Conservation (phyloP, 2,329 filamentous ascomycete species). For the Cryphonectria japonica region DNA sequence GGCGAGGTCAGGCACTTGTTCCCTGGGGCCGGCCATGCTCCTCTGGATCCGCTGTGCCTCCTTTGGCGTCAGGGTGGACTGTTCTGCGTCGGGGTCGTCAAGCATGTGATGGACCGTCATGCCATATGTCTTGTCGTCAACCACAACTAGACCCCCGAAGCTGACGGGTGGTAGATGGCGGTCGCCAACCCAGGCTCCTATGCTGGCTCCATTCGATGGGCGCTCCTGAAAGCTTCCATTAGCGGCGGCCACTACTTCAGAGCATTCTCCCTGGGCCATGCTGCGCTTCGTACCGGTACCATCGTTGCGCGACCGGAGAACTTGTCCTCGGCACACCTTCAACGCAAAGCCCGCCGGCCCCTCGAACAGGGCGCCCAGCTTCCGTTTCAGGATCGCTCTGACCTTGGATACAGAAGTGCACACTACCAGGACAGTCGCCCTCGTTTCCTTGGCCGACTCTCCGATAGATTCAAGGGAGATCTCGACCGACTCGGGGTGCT, state of each 20-base stretch:
- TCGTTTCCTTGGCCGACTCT: constrained; percentile 65
- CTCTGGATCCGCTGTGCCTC: constrained; percentile 31
- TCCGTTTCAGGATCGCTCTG: constrained; percentile 70
- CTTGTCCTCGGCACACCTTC: constrained; percentile 72
- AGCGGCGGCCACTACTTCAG: constrained; percentile 49
- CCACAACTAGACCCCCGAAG: constrained; percentile 82
- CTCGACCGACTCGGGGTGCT: constrained; percentile 75
- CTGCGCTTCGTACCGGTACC: constrained; percentile 41
- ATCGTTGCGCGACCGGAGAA: constrained; percentile 62
- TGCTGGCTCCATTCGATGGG: constrained; percentile 86
- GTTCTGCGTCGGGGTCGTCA: constrained; percentile 63
- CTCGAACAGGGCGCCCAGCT: constrained; percentile 68
- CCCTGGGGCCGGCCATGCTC: constrained; percentile 33
- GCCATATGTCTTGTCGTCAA: constrained; percentile 83
- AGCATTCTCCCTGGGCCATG: constrained; percentile 39
- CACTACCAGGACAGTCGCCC: constrained; percentile 75
- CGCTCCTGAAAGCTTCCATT: constrained; percentile 80
- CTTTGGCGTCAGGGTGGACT: constrained; percentile 19
- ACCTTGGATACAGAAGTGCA: constrained; percentile 77
- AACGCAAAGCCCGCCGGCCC: constrained; percentile 64
- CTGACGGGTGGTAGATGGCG: constrained; percentile 89
- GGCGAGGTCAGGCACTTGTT: constrained; percentile 41
- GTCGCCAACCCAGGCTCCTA: constrained; percentile 85
- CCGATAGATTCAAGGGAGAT: constrained; percentile 78
- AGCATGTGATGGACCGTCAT: constrained; percentile 99